Base-by-base conservation (phyloP, 2,329 filamentous ascomycete genomes). In the Alternaria sp. region DNA sequence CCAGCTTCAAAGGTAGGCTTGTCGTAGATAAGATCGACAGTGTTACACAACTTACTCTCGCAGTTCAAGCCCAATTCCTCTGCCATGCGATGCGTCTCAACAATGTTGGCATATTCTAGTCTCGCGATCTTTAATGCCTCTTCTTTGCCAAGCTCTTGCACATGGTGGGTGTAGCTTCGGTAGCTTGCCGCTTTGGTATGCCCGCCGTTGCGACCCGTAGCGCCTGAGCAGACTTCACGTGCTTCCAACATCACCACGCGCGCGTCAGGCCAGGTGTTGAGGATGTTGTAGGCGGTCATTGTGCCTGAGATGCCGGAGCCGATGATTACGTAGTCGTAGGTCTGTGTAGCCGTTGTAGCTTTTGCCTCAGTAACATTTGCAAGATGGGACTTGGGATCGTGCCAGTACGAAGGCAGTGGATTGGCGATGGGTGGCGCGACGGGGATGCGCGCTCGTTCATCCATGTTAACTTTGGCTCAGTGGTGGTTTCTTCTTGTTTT, bases 1-100 rank as follows among this genome's bases (percentile, higher is more conserved):
- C 77, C 78, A 5, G 49, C 6, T 32, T 75, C 68, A 55, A 78
- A 80, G 0, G 74, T 73, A 12, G 54, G 47, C 12, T 62, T 19
- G 54, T 88, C 85, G 70, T 88, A 89, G 30, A 89, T 79, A 3
- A 89, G 78, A 72, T 90, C 88, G 3, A 88, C 82, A 0, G 88
- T 90, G 23, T 83, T 79, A 67, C 86, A 85, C 10, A 82, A 72
- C 40, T 77, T 70, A 54, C 82, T 84, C 69, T 89, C 87, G 21
- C 77, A 79, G 3, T 73, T 67, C 6, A 76, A 70, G 83, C 11
- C 78, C 59, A 88, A 75, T 17, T 82, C 76, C 6, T 74, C 72
- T 0, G 86, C 86, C 63, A 90, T 85, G 0, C 72, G 75, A 69
- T 90, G 88, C 10, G 88, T 83, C n/a, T 83, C 83, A 25, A 81